Percentiles rank a stretch among this genome's conserved stretches.
phyloP scores from a whole-genome alignment of 768 basidiomycete genomes.

The Pulveroboletus sp. region DNA sequence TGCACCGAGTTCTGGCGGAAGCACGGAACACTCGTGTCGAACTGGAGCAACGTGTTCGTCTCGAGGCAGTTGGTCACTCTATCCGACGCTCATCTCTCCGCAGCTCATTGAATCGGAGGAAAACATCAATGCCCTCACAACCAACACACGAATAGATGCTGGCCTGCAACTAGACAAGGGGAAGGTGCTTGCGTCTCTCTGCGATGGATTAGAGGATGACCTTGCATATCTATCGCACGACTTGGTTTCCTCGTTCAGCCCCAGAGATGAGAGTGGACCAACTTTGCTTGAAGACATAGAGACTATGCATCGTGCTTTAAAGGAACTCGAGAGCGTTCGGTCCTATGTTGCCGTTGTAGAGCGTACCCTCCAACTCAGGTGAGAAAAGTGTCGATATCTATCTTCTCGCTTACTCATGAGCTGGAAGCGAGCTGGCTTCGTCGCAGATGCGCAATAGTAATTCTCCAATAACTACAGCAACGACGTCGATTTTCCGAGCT shows the following conservation, averaged over 20 bases:
- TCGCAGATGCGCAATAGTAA: slow-evolving; percentile 43
- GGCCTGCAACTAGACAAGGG: slow-evolving; percentile 55
- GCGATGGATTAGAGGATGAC: slow-evolving; percentile 78
- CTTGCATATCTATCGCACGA: slow-evolving; percentile 62
- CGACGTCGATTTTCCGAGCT: slow-evolving; percentile 53
- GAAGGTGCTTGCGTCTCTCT: slow-evolving; percentile 68
- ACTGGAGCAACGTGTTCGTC: slow-evolving; percentile 45
- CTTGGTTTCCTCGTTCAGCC: slow-evolving; percentile 51
- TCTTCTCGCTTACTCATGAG: slow-evolving; percentile 5
- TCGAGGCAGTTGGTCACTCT: slow-evolving; percentile 13
- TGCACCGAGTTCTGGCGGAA: slow-evolving; percentile 43
- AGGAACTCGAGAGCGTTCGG: slow-evolving; percentile 71
- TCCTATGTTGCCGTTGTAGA: slow-evolving; percentile 75
- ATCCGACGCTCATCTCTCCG: slow-evolving; percentile 32
- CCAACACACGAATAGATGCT: slow-evolving; percentile 44
- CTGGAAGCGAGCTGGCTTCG: slow-evolving; percentile 53
- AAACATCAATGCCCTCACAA: slow-evolving; percentile 43
- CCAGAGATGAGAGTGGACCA: slow-evolving; percentile 42
- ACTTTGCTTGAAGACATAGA: slow-evolving; percentile 84
- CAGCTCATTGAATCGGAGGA: slow-evolving; percentile 56
- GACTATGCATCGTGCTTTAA: slow-evolving; percentile 67
- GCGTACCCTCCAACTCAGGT: slow-evolving; percentile 71
- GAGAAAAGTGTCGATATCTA: slow-evolving; percentile 15
- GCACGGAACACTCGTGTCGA: slow-evolving; percentile 39
- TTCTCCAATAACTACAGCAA: slow-evolving; percentile 40